phyloP scores from a whole-genome alignment of 2,329 filamentous ascomycete genomes.

The Pestalotiopsis sp. region DNA sequence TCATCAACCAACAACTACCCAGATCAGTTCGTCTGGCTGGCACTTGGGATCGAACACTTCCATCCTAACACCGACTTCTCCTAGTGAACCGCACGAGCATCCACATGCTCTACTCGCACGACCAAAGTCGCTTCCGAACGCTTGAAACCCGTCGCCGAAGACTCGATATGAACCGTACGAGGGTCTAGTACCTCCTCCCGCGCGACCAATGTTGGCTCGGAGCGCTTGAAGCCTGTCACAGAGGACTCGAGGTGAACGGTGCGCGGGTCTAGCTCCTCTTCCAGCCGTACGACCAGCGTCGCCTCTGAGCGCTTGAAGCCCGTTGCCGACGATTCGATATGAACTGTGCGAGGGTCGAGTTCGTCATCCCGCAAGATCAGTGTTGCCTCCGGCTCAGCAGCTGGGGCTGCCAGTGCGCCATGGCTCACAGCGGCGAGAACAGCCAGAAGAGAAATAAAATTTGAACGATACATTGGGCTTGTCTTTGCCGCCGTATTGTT shows the following conservation, averaged over 20 bases:
- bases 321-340: not conserved
- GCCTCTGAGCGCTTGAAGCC: not conserved
- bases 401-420: not conserved
- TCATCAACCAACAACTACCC: no score
- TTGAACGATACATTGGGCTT: not conserved
- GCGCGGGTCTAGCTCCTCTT: not conserved
- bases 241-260: not conserved
- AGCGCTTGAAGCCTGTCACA: conserved; percentile 3
- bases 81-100: not conserved
- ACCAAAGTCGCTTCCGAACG: not conserved
- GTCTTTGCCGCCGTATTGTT: not conserved
- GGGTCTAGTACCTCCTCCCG: not conserved
- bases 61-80: not conserved
- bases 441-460: not conserved
- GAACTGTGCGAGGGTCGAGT: not conserved
- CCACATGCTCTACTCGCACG: not conserved
- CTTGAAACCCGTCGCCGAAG: not conserved
- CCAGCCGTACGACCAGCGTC: not conserved
- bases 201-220: not conserved
- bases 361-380: not conserved
- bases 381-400: not conserved
- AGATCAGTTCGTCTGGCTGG: no score
- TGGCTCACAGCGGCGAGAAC: not conserved
- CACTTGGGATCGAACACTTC: not conserved
- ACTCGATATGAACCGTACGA: not conserved